Percentiles rank a stretch among this genome's conserved stretches.
Evolutionary conservation across 208 protist genomes (phyloP).

Genomic region (Leishmania major): DNA sequence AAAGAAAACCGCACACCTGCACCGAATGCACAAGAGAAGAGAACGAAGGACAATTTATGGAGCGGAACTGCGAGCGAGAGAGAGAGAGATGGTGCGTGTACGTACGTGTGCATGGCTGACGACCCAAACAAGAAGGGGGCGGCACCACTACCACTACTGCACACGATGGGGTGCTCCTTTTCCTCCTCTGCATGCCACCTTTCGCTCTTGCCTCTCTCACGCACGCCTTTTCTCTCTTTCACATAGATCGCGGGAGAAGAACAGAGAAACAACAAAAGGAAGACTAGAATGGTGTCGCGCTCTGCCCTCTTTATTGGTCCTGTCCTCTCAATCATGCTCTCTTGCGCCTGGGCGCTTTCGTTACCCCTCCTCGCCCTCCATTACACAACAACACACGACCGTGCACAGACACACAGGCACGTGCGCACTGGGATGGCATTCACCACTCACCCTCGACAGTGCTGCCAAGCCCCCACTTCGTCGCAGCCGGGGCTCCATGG

Average conservation of each 20-base stretch:
- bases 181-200: not conserved
- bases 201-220: not conserved
- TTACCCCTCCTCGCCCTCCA: not conserved
- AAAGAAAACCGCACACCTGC: not conserved
- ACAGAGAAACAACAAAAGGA: not conserved
- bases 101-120: not conserved
- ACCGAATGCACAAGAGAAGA: not conserved
- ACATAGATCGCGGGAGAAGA: not conserved
- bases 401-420: not conserved
- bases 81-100: not conserved
- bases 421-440: not conserved
- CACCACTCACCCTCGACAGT: not conserved
- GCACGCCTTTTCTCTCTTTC: not conserved
- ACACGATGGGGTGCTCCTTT: not conserved
- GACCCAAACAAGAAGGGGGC: not conserved
- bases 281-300: not conserved
- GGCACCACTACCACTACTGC: not conserved
- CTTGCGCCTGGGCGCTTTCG: not conserved
- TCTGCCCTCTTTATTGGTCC: not conserved
- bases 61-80: conserved; percentile 1
- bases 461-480: not conserved
- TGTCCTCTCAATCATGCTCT: not conserved
- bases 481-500: not conserved
- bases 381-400: conserved; percentile 4
- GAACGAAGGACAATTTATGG: not conserved